Percentiles rank a stretch among this genome's conserved stretches.
These are phyloP conservation scores for Phytopythium cucurbitacearum DNA, from an alignment of 352 stramenopile species.

Conservation along the genomic window DNA sequence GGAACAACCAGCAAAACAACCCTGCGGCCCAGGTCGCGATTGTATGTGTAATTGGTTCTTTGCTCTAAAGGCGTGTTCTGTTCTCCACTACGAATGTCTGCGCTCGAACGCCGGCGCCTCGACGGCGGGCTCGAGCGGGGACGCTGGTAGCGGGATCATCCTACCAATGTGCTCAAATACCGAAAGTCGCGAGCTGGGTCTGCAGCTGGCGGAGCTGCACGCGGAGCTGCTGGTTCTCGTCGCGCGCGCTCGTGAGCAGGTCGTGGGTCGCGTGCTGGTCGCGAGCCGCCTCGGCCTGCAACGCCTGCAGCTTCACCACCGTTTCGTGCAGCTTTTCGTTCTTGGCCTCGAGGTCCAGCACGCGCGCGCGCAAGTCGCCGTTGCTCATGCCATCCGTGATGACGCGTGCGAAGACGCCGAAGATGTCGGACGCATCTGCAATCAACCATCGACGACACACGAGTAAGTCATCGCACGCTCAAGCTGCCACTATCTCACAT, in stretches of 20 bases:
- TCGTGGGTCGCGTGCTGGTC: constrained; percentile 49
- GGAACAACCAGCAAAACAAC: too few relatives aligned
- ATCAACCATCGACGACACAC: background rate
- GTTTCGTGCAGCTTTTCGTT: constrained; percentile 81
- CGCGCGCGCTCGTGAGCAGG: constrained; percentile 38
- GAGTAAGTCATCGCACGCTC: background rate
- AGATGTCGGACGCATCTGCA: constrained; percentile 74
- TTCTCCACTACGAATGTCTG: too few relatives aligned
- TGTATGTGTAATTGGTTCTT: too few relatives aligned
- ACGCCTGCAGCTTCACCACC: constrained; percentile 54
- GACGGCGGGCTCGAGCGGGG: too few relatives aligned
- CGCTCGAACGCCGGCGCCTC: too few relatives aligned
- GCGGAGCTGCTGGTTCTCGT: constrained; percentile 59
- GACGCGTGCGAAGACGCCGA: constrained; percentile 78
- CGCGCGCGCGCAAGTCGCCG: constrained; percentile 57
- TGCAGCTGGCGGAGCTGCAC: constrained; percentile 60
- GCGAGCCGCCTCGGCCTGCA: constrained; percentile 51
- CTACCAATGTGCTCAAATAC: too few relatives aligned
- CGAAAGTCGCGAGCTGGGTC: constrained; percentile 30
- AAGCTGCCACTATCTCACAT: background rate
- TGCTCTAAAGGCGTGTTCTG: too few relatives aligned
- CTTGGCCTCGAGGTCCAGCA: constrained; percentile 64
- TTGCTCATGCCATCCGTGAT: constrained; percentile 83
- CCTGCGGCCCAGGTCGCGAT: too few relatives aligned
- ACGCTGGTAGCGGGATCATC: too few relatives aligned